Evolutionary conservation across 2,329 filamentous ascomycete species (phyloP), one percentile per base, ranked within the genome.

Genomic region (Pezicula rhizophila): DNA sequence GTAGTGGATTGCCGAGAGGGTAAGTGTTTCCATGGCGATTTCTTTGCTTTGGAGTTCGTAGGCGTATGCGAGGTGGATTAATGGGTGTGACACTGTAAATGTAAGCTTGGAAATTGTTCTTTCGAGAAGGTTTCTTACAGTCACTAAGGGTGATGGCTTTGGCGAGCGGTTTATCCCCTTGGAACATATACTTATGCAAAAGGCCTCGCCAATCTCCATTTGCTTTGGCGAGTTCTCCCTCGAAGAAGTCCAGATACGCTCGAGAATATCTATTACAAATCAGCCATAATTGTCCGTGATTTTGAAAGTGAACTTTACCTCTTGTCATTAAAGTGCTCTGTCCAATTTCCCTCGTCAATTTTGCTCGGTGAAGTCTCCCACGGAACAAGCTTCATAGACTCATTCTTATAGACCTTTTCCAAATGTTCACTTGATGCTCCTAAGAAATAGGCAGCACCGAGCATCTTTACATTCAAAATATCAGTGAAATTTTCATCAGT

Each of bases 191-290:
- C 51, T 89, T 78, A 2, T 79, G 70, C 5, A 93, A 71, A 4
- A 95, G 79, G 42, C 76, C 72, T 62, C 85, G 86, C 88, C 92
- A 96, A 63, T 95, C 79, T 64, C 95, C 96, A 31, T 80, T 74
- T 57, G 71, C 68, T 17, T 69, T 67, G 2, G 87, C 89, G 15
- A 96, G 73, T 59, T 88, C 81, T 64, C 97, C 92, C 65, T 96
- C 92, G 63, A 95, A 96, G 64, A 91, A 96, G 63, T 96, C 89
- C 47, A 96, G 73, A 61, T 84, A 97, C 0, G 89, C 90, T 48
- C 91, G 28, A 31, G 28, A 31, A 31, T 31, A 31, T 31, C 28
- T 79, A 31, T 12, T 31, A 12, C 7, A 7, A 12, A 31, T 31
- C 28, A 31, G 28, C 11, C 28, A 31, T 31, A 31, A 4, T 31